phyloP scores from a whole-genome alignment of 805 yeast genomes.

The Ogataea sp. region DNA sequence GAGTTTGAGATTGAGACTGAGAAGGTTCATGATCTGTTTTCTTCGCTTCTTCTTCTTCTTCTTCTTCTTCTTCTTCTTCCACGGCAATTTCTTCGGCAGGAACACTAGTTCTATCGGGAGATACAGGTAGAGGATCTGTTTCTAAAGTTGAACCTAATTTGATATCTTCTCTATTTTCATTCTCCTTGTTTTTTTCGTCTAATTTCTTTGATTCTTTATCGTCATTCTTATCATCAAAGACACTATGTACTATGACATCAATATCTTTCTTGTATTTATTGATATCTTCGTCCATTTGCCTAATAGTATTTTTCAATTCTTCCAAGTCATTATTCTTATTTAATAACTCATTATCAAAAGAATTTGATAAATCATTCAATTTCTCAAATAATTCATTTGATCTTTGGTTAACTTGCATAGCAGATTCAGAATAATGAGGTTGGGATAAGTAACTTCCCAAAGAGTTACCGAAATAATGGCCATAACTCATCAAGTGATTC shows the following conservation, averaged over 20 bases:
- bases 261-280: slow-evolving; percentile 22
- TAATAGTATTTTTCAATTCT: slow-evolving; percentile 19
- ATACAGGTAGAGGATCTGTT: too few relatives aligned
- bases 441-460: slow-evolving; percentile 10
- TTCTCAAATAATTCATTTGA: slow-evolving; percentile 42
- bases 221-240: slow-evolving; percentile 10
- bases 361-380: slow-evolving; percentile 36
- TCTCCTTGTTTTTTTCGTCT: background rate
- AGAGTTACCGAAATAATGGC: background rate
- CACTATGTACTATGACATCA: slow-evolving; percentile 26
- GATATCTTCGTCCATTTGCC: slow-evolving; percentile 25
- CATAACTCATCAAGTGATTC: slow-evolving; percentile 3
- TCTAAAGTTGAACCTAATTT: too few relatives aligned
- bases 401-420: slow-evolving; percentile 42
- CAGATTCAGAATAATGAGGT: slow-evolving; percentile 45
- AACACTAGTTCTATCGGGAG: too few relatives aligned
- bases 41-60: slow-evolving; percentile 3
- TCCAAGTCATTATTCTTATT: slow-evolving; percentile 28
- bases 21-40: slow-evolving; percentile 18
- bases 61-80: background rate
- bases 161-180: slow-evolving; percentile 5
- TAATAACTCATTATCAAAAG: slow-evolving; percentile 48
- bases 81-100: background rate
- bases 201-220: too few relatives aligned
- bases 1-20: slow-evolving; percentile 29